phyloP scores from a whole-genome alignment of 2,329 filamentous ascomycete genomes.

The Aspergillus sclerotialis region DNA sequence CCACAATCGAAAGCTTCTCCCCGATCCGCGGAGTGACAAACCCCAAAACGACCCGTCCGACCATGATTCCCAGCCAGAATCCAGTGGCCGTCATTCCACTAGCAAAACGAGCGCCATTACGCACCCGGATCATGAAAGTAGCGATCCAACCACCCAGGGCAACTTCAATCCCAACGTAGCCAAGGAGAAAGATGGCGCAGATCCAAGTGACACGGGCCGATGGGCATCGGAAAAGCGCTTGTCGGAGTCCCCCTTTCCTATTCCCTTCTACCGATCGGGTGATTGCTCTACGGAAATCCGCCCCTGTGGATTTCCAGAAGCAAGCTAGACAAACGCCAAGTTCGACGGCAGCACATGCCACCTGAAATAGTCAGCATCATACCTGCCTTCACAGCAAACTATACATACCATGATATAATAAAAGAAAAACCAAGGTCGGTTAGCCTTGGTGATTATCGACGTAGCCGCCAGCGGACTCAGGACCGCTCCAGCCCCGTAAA shows the following conservation, averaged over 20 bases:
- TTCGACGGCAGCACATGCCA: conserved; percentile 20
- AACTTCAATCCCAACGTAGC: conserved; percentile 69
- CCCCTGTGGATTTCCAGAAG: conserved; percentile 17
- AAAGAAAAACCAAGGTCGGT: conserved; percentile 62
- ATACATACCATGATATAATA: conserved; percentile 65
- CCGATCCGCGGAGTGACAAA: conserved; percentile 65
- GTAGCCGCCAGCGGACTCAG: conserved; percentile 65
- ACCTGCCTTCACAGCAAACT: too few species aligned
- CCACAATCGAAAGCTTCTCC: conserved; percentile 58
- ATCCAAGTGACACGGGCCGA: conserved; percentile 21
- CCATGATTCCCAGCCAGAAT: conserved; percentile 77
- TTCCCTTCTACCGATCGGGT: conserved; percentile 4
- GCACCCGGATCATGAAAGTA: conserved; percentile 76
- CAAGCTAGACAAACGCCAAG: conserved; percentile 11
- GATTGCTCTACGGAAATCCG: conserved; percentile 10
- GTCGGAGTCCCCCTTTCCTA: conserved; percentile 13
- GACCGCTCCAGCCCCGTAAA: conserved; percentile 67
- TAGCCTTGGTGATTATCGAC: conserved; percentile 59
- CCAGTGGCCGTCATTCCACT: conserved; percentile 70
- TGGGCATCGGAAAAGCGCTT: conserved; percentile 13
- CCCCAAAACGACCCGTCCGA: conserved; percentile 65
- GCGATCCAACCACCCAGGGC: conserved; percentile 75
- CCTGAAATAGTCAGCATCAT: not conserved
- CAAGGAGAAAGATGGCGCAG: conserved; percentile 60
- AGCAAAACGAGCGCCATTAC: conserved; percentile 61